Percentiles rank a stretch among this genome's conserved stretches.
Conservation (phyloP, 2,329 filamentous ascomycete genomes). For the Botrytis deweyae region DNA sequence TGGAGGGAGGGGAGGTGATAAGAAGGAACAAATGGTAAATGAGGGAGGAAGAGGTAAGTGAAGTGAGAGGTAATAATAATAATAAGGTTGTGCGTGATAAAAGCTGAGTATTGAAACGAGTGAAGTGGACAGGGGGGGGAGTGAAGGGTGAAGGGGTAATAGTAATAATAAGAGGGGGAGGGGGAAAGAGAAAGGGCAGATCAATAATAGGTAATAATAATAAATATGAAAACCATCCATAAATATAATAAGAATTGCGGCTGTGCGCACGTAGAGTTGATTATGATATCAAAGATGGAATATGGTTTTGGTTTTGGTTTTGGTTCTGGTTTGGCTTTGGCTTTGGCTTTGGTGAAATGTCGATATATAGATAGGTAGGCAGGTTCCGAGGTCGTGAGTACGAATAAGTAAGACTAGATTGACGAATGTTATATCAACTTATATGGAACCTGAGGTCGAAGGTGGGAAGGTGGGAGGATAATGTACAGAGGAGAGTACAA, state of each 20-base stretch:
- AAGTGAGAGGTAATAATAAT: not conserved
- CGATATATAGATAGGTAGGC: not conserved
- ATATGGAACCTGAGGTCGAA: not conserved
- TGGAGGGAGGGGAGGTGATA: not conserved
- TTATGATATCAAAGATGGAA: not conserved
- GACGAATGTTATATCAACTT: not conserved
- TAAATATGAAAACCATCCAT: not conserved
- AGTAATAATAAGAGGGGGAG: not conserved
- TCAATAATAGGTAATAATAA: not conserved
- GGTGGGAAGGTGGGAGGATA: not conserved
- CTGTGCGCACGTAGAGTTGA: not conserved
- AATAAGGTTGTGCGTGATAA: not conserved
- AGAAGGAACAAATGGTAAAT: not conserved
- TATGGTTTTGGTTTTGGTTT: not conserved
- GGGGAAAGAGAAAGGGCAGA: not conserved
- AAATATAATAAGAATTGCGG: not conserved
- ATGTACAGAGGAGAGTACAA: not conserved
- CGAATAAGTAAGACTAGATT: not conserved
- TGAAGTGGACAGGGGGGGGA: slow-evolving; percentile 5
- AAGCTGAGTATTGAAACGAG: slow-evolving; percentile 13
- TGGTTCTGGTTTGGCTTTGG: not conserved
- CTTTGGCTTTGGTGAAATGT: not conserved
- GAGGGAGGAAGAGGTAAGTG: not conserved
- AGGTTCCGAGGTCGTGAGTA: not conserved
- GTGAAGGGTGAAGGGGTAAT: not conserved